Percentiles rank a stretch among this genome's conserved stretches.
Conservation (phyloP, 495 filamentous ascomycete genomes). For the Podospora pseudoanserina region DNA sequence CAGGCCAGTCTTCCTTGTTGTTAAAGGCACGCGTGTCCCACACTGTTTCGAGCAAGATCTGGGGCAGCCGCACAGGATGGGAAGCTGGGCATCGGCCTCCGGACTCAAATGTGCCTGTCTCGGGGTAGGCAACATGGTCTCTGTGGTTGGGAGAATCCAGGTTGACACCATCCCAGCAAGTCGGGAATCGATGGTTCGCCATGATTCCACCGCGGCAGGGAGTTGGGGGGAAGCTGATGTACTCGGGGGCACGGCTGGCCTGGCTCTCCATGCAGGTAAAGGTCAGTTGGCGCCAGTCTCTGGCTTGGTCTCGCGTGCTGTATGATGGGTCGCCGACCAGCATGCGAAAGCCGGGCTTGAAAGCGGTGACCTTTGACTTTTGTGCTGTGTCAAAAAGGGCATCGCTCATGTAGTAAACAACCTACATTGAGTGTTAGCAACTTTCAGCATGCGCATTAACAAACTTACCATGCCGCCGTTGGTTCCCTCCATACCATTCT, state of each 20-base stretch:
- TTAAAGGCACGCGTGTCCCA: conserved; percentile 40
- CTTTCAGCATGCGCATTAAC: too few species aligned
- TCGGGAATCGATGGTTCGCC: conserved; percentile 37
- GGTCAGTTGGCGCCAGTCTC: conserved; percentile 39
- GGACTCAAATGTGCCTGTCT: conserved; percentile 31
- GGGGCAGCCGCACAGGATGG: conserved; percentile 36
- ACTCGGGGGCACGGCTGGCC: conserved; percentile 30
- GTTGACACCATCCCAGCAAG: conserved; percentile 34
- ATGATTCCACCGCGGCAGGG: conserved; percentile 40
- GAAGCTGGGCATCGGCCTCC: conserved; percentile 30
- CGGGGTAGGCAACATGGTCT: conserved; percentile 39
- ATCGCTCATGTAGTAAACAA: conserved; percentile 52
- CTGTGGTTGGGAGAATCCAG: conserved; percentile 37
- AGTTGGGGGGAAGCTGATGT: conserved; percentile 27
- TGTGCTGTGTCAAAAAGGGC: conserved; percentile 45
- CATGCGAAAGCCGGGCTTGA: conserved; percentile 47
- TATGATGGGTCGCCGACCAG: conserved; percentile 36
- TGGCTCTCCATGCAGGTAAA: conserved; percentile 36
- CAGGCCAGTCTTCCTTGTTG: conserved; percentile 38
- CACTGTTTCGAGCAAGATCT: conserved; percentile 41
- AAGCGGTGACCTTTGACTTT: conserved; percentile 44
- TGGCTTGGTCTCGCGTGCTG: conserved; percentile 33
- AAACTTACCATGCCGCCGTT: conserved; percentile 38
- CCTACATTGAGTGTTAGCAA: conserved; percentile 14
- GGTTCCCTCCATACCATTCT: conserved; percentile 33